Conservation (phyloP, 352 stramenopile species). For the Pythium plurisporium region DNA sequence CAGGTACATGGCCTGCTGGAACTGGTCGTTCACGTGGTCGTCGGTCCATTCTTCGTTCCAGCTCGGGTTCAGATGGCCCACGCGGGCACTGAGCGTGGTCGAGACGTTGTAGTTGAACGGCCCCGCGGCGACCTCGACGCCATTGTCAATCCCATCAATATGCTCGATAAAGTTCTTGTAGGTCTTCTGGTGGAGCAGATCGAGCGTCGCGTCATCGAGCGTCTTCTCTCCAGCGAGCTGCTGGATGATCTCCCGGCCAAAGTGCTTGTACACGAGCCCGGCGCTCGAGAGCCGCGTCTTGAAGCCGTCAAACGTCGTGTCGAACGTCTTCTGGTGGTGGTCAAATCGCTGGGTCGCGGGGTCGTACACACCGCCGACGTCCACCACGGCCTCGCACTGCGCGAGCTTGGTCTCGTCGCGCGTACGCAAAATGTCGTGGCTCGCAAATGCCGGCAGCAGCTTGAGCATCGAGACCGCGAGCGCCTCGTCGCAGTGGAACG, state of each 20-base stretch:
- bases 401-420: slow-evolving; percentile 89
- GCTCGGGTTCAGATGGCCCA: slow-evolving; percentile 91
- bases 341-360: slow-evolving; percentile 89
- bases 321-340: slow-evolving; percentile 96
- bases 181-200: slow-evolving; percentile 88
- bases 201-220: slow-evolving; percentile 67
- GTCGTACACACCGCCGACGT: slow-evolving; percentile 96
- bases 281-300: slow-evolving; percentile 92
- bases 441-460: slow-evolving; percentile 88
- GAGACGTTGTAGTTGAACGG: slow-evolving; percentile 74
- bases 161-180: slow-evolving; percentile 98
- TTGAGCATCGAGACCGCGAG: slow-evolving; percentile 97
- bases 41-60: slow-evolving; percentile 94
- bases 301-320: slow-evolving; percentile 68
- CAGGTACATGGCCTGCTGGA: slow-evolving; percentile 93
- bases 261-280: slow-evolving; percentile 98
- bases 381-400: slow-evolving; percentile 94
- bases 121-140: slow-evolving; percentile 81
- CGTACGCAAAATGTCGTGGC: slow-evolving; percentile 79
- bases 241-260: slow-evolving; percentile 95
- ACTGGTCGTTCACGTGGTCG: slow-evolving; percentile 82
- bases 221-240: slow-evolving; percentile 37
- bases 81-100: slow-evolving; percentile 77
- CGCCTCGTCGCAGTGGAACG: slow-evolving; percentile 98
- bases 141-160: slow-evolving; percentile 99